Base-by-base conservation (phyloP, 257 asterid genomes). In the Penstemon barbatus region DNA sequence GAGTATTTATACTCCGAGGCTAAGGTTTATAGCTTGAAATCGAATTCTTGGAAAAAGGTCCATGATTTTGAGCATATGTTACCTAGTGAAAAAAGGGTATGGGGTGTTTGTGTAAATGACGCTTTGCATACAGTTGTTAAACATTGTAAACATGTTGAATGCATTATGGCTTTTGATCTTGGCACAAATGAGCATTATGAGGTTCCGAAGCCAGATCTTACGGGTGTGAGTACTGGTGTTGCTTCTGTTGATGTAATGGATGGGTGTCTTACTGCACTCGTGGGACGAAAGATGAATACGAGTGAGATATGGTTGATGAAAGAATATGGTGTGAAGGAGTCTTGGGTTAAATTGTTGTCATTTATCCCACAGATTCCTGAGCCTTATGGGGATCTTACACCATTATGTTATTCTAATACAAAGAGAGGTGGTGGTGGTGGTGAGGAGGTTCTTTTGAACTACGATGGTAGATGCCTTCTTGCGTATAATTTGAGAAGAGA, bases 231-330 rank as follows among this genome's bases (percentile, higher is more conserved):
- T 13, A 9, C n/a, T 0, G 51, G 63, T 38, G 7, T 70, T 7
- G 62, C 18, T 4, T 65, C 48, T 37, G 69, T 75, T 44, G 75
- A 69, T 54, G 78, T 51, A 8, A 44, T 84, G 83, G 80, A 51
- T n/a, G 85, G 68, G 11, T 48, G 59, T 49, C 78, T 84, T 33
- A 63, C 79, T 54, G 67, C 66, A 38, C 12, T 73, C 19, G 61
- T 65, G 4, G 12, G 53, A 4, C 39, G 66, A 40, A 60, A 49
- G 49, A 66, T 6, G 38, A 45, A 63, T 3, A 19, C 4, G 9
- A 54, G 50, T 3, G 86, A 76, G 53, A 19, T 84, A 3, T 84
- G 89, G 89, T 55, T 79, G 61, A 81, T 84, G 87, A 79, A 77
- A 62, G 80, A 77, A 18, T 84, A 79, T 25, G 75, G 78, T 3